Conservation (phyloP, 495 filamentous ascomycete genomes). For the Rhizodiscina lignyota region DNA sequence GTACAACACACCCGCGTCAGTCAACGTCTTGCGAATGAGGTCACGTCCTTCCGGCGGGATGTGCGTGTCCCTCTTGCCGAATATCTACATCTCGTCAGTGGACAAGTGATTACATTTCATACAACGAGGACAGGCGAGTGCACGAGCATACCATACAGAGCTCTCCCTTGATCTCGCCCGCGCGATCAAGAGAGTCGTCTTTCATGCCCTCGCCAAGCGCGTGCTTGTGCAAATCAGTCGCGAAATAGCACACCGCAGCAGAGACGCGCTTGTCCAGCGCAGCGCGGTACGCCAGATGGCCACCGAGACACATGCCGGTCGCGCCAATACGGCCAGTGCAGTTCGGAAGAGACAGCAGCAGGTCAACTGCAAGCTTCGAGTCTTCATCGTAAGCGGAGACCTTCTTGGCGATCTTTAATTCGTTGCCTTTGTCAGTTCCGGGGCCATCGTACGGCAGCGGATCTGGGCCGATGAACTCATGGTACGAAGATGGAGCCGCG, state of each 20-base stretch:
- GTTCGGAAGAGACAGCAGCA: conserved; percentile 55
- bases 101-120: not conserved
- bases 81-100: conserved; percentile 29
- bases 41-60: conserved; percentile 76
- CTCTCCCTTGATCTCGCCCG: conserved; percentile 63
- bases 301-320: conserved; percentile 92
- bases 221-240: conserved; percentile 71
- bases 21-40: conserved; percentile 66
- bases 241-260: conserved; percentile 77
- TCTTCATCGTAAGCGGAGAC: conserved; percentile 84
- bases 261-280: conserved; percentile 61
- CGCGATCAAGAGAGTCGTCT: conserved; percentile 47
- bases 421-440: conserved; percentile 77
- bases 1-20: conserved; percentile 57
- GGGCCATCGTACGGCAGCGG: conserved; percentile 72
- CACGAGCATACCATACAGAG: conserved; percentile 41
- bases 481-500: conserved; percentile 77
- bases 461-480: conserved; percentile 81
- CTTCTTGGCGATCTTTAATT: conserved; percentile 75
- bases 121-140: conserved; percentile 3
- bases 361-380: conserved; percentile 51
- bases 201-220: conserved; percentile 53
- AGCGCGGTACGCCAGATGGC: conserved; percentile 74
- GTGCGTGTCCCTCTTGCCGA: conserved; percentile 81
- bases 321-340: conserved; percentile 76